Conservation (phyloP, 164 flowering plant species). For the Berberis vulgaris region DNA sequence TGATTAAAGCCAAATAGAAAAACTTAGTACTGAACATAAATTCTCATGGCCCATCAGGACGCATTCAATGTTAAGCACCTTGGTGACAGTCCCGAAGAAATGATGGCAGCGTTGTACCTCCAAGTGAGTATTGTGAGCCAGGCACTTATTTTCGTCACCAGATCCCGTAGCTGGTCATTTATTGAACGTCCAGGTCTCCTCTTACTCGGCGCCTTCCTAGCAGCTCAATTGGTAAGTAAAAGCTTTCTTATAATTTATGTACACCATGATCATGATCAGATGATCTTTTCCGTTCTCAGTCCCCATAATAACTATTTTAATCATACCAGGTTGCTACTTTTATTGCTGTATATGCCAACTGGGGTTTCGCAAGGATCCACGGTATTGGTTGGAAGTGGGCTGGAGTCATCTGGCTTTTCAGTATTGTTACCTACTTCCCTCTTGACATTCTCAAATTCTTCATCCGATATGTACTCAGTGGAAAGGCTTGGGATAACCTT, state of each 20-base stretch:
- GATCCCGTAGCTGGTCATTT: conserved; percentile 92
- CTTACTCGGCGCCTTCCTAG: conserved; percentile 45
- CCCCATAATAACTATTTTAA: not conserved
- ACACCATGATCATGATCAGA: not conserved
- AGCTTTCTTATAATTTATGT: not conserved
- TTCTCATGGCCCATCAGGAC: conserved; percentile 34
- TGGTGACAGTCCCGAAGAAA: conserved; percentile 29
- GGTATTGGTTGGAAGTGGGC: conserved; percentile 99
- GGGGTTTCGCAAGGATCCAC: conserved; percentile 77
- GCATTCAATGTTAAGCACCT: conserved; percentile 48
- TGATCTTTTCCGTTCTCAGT: no score
- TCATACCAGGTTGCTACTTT: conserved; percentile 70
- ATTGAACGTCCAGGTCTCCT: conserved; percentile 84
- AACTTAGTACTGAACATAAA: not conserved
- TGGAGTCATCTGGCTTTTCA: conserved; percentile 92
- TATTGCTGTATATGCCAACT: conserved; percentile 87
- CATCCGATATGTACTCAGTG: conserved; percentile 73
- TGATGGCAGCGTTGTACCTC: conserved; percentile 86
- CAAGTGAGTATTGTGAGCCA: conserved; percentile 98
- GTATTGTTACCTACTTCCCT: conserved; percentile 73
- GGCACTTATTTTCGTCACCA: conserved; percentile 88
- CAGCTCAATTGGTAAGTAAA: conserved; percentile 75
- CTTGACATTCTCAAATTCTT: conserved; percentile 72
- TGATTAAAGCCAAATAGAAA: not conserved
- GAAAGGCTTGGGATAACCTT: conserved; percentile 85